These are phyloP conservation scores for Nemania abortiva DNA, from an alignment of 2,329 filamentous ascomycete genomes.

Conservation along the genomic window DNA sequence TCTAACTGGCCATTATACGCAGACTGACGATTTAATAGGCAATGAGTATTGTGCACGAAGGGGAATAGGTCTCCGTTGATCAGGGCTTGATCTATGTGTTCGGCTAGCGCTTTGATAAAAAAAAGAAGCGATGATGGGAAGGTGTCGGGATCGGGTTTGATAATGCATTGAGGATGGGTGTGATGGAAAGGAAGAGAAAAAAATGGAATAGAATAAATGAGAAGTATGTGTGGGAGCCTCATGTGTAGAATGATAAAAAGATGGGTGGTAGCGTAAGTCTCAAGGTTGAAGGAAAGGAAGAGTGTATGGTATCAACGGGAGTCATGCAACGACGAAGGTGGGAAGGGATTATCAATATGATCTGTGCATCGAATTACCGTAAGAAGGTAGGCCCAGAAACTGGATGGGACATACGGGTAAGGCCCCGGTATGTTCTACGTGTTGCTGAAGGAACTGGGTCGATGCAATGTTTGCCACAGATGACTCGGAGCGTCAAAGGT, in stretches of 20 bases:
- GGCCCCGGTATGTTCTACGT: neutral
- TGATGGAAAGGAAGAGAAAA: neutral
- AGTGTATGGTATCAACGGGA: neutral
- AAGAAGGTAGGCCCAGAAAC: neutral
- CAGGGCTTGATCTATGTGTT: neutral
- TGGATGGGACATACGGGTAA: neutral
- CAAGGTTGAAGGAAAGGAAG: neutral
- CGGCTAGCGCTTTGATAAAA: neutral
- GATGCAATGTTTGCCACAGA: conserved; percentile 4
- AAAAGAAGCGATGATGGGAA: neutral
- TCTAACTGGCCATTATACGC: neutral
- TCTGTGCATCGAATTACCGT: neutral
- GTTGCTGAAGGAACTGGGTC: neutral
- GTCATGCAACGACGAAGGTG: conserved; percentile 1
- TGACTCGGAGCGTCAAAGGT: conserved; percentile 14
- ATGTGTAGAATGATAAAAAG: neutral
- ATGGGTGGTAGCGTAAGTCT: neutral
- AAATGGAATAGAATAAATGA: neutral
- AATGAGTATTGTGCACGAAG: neutral
- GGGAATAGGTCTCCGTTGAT: too few relatives aligned
- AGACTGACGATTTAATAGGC: neutral
- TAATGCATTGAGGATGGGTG: neutral
- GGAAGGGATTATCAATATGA: neutral
- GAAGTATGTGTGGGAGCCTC: neutral
- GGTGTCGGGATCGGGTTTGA: neutral